Evolutionary conservation across 2,329 filamentous ascomycete species (phyloP).

Genomic region (Neonectria magnoliae): DNA sequence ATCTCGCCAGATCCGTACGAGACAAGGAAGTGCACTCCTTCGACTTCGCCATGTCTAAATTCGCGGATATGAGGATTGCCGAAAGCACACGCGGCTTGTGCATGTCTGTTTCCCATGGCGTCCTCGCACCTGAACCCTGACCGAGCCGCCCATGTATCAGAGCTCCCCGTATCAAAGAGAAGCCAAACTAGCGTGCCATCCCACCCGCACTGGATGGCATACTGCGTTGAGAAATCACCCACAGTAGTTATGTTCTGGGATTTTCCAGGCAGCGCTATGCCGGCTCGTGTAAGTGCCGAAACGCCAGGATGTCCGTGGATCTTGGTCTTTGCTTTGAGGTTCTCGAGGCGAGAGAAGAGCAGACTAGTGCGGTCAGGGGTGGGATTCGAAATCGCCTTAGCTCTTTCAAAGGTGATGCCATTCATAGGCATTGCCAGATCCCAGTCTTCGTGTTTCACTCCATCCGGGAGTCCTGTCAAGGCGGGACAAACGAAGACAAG

Average conservation of each 20-base stretch:
- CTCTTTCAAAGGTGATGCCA: conserved; percentile 50
- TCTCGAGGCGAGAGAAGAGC: conserved; percentile 48
- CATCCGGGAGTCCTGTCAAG: conserved; percentile 4
- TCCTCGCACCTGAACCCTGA: conserved; percentile 55
- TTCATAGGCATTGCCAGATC: conserved; percentile 51
- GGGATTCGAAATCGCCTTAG: conserved; percentile 41
- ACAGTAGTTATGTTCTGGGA: conserved; percentile 53
- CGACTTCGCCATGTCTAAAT: conserved; percentile 54
- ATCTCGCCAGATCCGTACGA: conserved; percentile 60
- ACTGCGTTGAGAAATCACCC: conserved; percentile 53
- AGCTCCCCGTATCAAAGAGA: conserved; percentile 61
- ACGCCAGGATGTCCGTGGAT: conserved; percentile 41
- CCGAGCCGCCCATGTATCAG: conserved; percentile 61
- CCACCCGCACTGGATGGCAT: conserved; percentile 54
- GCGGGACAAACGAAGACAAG: conserved; percentile 12
- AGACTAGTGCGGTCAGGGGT: conserved; percentile 43
- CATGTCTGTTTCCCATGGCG: conserved; percentile 43
- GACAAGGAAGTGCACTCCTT: conserved; percentile 57
- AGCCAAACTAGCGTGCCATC: conserved; percentile 52
- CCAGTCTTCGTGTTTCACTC: conserved; percentile 32
- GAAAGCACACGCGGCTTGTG: conserved; percentile 52
- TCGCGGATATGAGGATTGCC: conserved; percentile 50
- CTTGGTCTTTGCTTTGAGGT: conserved; percentile 36
- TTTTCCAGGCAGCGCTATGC: conserved; percentile 29
- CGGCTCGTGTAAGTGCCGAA: conserved; percentile 42